phyloP scores from a whole-genome alignment of 2,329 filamentous ascomycete genomes.

The Phymatotrichopsis omnivora region DNA sequence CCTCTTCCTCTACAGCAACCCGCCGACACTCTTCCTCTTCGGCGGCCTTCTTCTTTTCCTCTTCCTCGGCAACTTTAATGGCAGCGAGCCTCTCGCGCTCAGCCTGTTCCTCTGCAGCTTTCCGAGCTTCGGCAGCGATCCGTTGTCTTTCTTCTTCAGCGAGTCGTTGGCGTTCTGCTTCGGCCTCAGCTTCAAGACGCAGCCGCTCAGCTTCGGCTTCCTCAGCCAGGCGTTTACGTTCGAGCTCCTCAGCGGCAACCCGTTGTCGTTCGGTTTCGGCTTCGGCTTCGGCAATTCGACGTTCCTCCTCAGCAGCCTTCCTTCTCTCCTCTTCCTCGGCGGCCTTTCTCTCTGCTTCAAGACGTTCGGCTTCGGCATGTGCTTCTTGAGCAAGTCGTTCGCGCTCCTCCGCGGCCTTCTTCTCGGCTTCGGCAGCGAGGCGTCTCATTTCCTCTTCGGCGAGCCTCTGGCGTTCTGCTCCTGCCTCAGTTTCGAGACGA shows the following conservation, averaged over 20 bases:
- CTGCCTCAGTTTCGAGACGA: too few relatives aligned
- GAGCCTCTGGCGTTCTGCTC: constrained; percentile 13
- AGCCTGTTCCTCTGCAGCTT: neutral
- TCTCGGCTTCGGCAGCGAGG: constrained; percentile 1
- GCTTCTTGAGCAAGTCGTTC: constrained; percentile 18
- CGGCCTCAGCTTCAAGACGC: constrained; percentile 2
- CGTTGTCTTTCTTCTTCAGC: neutral
- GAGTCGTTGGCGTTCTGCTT: constrained; percentile 4
- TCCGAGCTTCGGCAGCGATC: neutral
- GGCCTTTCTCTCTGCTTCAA: constrained; percentile 14
- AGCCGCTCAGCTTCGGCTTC: constrained; percentile 16
- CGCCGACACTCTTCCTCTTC: neutral
- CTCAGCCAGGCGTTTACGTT: constrained; percentile 14
- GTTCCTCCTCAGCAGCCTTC: constrained; percentile 16
- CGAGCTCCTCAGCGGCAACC: constrained; percentile 9
- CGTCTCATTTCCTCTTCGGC: constrained; percentile 6
- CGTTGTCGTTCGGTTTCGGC: constrained; percentile 2
- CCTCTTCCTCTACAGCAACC: constrained; percentile 8
- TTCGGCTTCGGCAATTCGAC: constrained; percentile 11
- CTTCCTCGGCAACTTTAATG: constrained; percentile 9
- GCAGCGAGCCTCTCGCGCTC: constrained; percentile 8
- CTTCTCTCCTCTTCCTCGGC: constrained; percentile 23
- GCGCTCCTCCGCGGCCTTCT: constrained; percentile 5
- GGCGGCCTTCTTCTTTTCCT: neutral
- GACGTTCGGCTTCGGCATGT: constrained; percentile 1